Percentiles rank a stretch among this genome's conserved stretches.
Evolutionary conservation across 257 asterid genomes (phyloP).

Genomic region (Ballota nigra): DNA sequence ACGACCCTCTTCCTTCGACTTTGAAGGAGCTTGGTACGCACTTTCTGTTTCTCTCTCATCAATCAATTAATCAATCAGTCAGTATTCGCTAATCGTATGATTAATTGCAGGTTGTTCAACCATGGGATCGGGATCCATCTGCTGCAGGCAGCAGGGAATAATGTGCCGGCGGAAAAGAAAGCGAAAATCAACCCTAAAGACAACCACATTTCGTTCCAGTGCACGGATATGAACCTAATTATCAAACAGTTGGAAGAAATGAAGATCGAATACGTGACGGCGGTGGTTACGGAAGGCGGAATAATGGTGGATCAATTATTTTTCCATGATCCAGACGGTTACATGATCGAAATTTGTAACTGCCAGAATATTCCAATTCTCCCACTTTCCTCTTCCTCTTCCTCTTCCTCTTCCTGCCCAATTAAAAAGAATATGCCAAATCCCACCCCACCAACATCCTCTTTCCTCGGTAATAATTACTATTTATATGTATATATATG

Average conservation of each 20-base stretch:
- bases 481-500: too few species aligned
- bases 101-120: not conserved
- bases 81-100: not conserved
- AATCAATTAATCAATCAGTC: not conserved
- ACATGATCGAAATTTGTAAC: not conserved
- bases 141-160: not conserved
- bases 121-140: not conserved
- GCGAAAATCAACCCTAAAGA: not conserved
- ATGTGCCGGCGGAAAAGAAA: not conserved
- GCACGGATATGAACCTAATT: not conserved
- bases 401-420: not conserved
- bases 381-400: not conserved
- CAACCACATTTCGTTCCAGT: not conserved
- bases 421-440: not conserved
- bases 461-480: not conserved
- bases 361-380: not conserved
- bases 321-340: not conserved
- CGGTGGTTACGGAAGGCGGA: not conserved
- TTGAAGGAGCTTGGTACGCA: not conserved
- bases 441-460: not conserved
- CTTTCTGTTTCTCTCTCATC: not conserved
- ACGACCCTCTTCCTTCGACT: not conserved
- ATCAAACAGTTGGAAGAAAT: not conserved
- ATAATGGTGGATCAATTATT: not conserved
- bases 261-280: not conserved